Base-by-base conservation (phyloP, 495 filamentous ascomycete species). In the Astrocystis sublimbata region DNA sequence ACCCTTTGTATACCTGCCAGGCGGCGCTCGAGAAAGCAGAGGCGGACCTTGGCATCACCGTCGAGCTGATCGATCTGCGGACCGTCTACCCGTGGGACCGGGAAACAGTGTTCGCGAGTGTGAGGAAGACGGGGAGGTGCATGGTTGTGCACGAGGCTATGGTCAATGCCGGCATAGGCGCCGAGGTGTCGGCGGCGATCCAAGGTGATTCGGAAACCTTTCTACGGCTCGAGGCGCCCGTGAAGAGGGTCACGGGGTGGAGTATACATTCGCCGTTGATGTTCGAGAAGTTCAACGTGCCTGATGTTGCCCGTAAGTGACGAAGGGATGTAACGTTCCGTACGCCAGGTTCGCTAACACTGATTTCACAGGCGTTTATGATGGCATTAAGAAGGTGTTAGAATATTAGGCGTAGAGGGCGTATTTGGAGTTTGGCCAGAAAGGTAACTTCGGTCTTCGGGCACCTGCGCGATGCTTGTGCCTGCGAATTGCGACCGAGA, bases 11-110 rank as follows among this genome's bases (percentile, higher is more conserved):
- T 73, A 88, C 88, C 30, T 97, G 92, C 71, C 86, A 85, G 45
- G 80, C 86, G 1, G 94, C 94, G 0, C 89, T 96, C 38, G 81
- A 85, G 35, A 87, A 88, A 30, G 89, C 89, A 17, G 93, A 98
- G 75, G 87, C 88, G 71, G 88, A 91, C 42, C 76, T 96, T 43
- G 91, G 88, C 13, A 83, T 96, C 13, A 87, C 81, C 23, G 83
- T 92, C 35, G 96, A 98, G 79, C 78, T 98, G 46, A 92, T 98
- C 51, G 94, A 98, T 74, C 73, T 98, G 45, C 81, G 94, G 41
- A 97, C 93, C 0, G 81, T 98, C 36, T 96, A 96, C 72, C 94
- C 94, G 0, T 98, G 94, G 94, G 94, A 98, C 75, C 88, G 92
- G 68, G 80, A 89, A 67, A 89, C 88, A 1, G 84, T 98, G 2